These are phyloP conservation scores for Harringtonia aguacate DNA, from an alignment of 2,329 filamentous ascomycete genomes.

Conservation along the genomic window DNA sequence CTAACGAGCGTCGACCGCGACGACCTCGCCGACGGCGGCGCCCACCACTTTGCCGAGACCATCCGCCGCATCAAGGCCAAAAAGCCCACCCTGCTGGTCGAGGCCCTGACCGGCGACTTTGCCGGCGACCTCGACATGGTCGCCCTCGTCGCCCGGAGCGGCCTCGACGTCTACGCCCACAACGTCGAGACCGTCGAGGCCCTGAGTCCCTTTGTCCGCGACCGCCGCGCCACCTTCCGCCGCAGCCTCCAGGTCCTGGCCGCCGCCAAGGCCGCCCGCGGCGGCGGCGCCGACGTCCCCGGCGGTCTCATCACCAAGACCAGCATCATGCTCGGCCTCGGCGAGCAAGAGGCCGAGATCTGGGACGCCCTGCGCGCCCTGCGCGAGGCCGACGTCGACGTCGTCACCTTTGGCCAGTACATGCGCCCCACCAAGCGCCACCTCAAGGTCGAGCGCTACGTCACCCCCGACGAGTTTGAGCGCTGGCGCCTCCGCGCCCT, in stretches of 20 bases:
- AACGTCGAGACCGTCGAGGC: slow-evolving; percentile 94
- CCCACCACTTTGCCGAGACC: slow-evolving; percentile 83
- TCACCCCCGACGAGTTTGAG: slow-evolving; percentile 86
- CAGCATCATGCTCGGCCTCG: slow-evolving; percentile 90
- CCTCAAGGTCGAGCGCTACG: slow-evolving; percentile 92
- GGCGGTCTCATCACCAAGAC: slow-evolving; percentile 87
- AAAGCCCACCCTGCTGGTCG: slow-evolving; percentile 65
- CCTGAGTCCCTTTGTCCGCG: slow-evolving; percentile 80
- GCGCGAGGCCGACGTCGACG: slow-evolving; percentile 71
- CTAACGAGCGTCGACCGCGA: slow-evolving; percentile 90
- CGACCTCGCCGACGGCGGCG: slow-evolving; percentile 81
- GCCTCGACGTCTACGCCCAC: slow-evolving; percentile 92
- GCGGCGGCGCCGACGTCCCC: slow-evolving; percentile 22
- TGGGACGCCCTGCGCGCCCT: slow-evolving; percentile 70
- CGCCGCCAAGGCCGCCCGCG: slow-evolving; percentile 66
- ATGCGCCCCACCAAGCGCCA: slow-evolving; percentile 98
- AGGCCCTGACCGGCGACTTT: slow-evolving; percentile 83
- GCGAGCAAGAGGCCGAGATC: slow-evolving; percentile 82
- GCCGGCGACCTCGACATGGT: slow-evolving; percentile 81
- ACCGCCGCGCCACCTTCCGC: slow-evolving; percentile 79
- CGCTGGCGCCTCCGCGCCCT: slow-evolving; percentile 82
- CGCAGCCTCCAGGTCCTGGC: slow-evolving; percentile 73
- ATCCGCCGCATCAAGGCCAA: slow-evolving; percentile 88
- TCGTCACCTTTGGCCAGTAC: slow-evolving; percentile 99
- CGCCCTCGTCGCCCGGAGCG: slow-evolving; percentile 69